These are phyloP conservation scores for Cenococcum geophilum DNA, from an alignment of 495 filamentous ascomycete genomes.

Conservation along the genomic window DNA sequence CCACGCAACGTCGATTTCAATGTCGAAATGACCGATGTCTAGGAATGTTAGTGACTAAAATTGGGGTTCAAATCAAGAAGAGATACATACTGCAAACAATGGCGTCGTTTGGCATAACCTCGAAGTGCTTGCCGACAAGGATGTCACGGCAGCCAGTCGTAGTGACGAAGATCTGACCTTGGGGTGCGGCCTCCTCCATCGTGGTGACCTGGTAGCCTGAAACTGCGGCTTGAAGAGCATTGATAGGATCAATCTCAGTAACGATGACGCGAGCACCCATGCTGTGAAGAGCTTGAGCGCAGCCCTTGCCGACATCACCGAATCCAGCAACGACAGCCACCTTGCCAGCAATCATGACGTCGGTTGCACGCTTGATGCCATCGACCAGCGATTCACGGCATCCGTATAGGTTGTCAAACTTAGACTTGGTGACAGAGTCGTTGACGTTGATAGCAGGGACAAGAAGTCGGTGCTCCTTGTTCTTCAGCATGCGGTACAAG, in stretches of 20 bases:
- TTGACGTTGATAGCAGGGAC: conserved; percentile 99
- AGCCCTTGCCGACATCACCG: conserved; percentile 99
- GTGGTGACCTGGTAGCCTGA: conserved; percentile 93
- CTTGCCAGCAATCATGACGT: conserved; percentile 99
- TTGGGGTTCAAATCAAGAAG: neutral
- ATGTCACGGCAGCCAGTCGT: conserved; percentile 99
- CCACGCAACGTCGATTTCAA: conserved; percentile 99
- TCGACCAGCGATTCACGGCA: conserved; percentile 98
- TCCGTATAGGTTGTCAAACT: conserved; percentile 99
- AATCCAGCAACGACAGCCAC: conserved; percentile 94
- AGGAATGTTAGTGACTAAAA: conserved; percentile 1
- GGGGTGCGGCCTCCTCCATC: conserved; percentile 87
- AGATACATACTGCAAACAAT: conserved; percentile 89
- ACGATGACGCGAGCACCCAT: conserved; percentile 97
- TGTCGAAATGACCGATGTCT: conserved; percentile 99
- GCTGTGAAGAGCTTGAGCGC: conserved; percentile 85
- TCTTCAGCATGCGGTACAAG: conserved; percentile 96
- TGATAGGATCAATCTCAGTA: conserved; percentile 98
- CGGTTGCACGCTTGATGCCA: conserved; percentile 99
- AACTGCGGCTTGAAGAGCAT: conserved; percentile 96
- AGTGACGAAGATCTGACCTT: conserved; percentile 97
- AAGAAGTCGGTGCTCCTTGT: conserved; percentile 60
- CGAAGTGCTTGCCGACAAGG: conserved; percentile 84
- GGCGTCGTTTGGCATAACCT: conserved; percentile 95
- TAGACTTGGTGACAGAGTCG: conserved; percentile 98